These are phyloP conservation scores for Lanmaoa rubissima DNA, from an alignment of 768 basidiomycete species.

Conservation along the genomic window DNA sequence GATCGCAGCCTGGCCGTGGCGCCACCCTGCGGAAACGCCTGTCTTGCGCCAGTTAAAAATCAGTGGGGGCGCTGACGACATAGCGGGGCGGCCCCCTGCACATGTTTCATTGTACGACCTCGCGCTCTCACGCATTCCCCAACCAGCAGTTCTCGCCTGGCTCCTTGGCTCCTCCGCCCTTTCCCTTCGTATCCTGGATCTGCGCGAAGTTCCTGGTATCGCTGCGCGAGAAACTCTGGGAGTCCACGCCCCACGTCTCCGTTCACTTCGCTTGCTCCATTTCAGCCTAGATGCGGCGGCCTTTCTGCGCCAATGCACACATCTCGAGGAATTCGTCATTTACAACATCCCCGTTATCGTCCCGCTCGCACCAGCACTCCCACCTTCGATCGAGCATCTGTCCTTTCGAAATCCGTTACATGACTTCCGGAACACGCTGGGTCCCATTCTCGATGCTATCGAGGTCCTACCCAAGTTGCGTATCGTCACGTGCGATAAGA, in stretches of 20 bases:
- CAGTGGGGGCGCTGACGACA: not conserved
- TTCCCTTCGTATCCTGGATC: constrained; percentile 40
- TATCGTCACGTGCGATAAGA: constrained; percentile 36
- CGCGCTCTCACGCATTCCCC: constrained; percentile 34
- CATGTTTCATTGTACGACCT: constrained; percentile 40
- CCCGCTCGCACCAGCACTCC: constrained; percentile 32
- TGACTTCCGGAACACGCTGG: constrained; percentile 23
- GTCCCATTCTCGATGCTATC: constrained; percentile 32
- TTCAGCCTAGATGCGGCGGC: constrained; percentile 32
- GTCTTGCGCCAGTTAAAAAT: constrained; percentile 4
- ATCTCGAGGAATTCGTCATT: constrained; percentile 41
- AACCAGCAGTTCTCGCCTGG: constrained; percentile 36
- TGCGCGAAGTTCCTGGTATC: constrained; percentile 36
- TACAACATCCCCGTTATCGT: constrained; percentile 36
- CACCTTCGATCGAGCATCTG: constrained; percentile 41
- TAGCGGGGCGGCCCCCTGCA: constrained; percentile 5
- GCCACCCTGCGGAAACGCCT: constrained; percentile 13
- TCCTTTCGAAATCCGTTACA: constrained; percentile 34
- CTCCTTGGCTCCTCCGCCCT: constrained; percentile 35
- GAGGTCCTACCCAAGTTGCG: constrained; percentile 34
- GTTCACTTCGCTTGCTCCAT: constrained; percentile 42
- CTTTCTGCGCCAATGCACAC: constrained; percentile 37
- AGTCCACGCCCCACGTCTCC: constrained; percentile 33
- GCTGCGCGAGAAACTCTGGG: constrained; percentile 27
- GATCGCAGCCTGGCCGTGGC: constrained; percentile 36